Percentiles rank a stretch among this genome's conserved stretches.
Evolutionary conservation across 345 rosid species (phyloP).

Genomic region (Odontarrhena argentea): DNA sequence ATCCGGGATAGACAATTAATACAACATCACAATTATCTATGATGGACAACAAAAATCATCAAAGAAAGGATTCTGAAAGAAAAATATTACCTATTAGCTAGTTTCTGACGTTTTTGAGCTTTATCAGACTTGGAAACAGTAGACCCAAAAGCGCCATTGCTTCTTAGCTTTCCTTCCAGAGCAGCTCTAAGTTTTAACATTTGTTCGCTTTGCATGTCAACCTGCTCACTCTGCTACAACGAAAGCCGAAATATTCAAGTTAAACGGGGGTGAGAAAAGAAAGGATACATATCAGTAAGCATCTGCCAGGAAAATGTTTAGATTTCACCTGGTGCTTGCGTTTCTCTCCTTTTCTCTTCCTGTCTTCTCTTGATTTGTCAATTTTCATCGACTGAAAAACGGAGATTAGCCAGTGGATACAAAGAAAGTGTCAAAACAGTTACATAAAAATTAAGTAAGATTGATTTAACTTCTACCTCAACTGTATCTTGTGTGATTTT

Average conservation of each 20-base stretch:
- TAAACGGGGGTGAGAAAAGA: neutral
- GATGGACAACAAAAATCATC: conserved; percentile 17
- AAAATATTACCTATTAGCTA: conserved; percentile 59
- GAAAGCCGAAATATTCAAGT: neutral
- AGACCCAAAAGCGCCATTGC: conserved; percentile 55
- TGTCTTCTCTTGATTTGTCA: conserved; percentile 28
- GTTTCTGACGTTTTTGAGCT: conserved; percentile 51
- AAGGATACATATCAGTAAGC: neutral
- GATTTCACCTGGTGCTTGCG: conserved; percentile 54
- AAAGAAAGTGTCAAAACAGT: conserved; percentile 25
- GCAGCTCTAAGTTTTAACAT: conserved; percentile 87
- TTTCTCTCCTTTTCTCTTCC: conserved; percentile 46
- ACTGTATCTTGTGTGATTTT: conserved; percentile 29
- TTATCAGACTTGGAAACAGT: conserved; percentile 51
- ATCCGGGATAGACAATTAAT: conserved; percentile 22
- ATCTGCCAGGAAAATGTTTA: conserved; percentile 8
- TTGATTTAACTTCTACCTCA: conserved; percentile 38
- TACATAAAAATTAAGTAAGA: neutral
- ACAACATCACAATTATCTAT: conserved; percentile 29
- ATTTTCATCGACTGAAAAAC: conserved; percentile 35
- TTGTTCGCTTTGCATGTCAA: conserved; percentile 72
- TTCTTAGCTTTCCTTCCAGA: conserved; percentile 78
- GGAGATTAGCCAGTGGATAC: neutral
- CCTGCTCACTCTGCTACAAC: conserved; percentile 57
- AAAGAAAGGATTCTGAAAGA: conserved; percentile 1